Conservation (phyloP, 2,329 filamentous ascomycete species). For the Coleophoma eucalyptorum region DNA sequence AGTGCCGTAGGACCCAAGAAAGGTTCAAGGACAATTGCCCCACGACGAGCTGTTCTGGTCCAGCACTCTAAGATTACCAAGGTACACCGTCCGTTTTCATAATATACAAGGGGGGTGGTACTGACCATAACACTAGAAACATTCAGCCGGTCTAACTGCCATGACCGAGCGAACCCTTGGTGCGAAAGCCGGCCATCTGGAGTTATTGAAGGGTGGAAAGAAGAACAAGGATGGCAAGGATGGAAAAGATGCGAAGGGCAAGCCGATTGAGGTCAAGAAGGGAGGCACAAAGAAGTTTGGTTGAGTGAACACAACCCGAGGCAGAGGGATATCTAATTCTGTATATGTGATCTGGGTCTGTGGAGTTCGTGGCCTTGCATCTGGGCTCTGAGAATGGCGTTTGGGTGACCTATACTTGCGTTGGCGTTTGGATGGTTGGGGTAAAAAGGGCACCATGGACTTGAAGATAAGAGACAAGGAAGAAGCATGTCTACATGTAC, state of each 20-base stretch:
- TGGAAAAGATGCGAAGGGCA: conserved; percentile 29
- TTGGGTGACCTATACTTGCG: too few relatives aligned
- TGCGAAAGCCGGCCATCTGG: conserved; percentile 65
- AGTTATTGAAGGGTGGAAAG: conserved; percentile 64
- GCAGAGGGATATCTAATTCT: too few relatives aligned
- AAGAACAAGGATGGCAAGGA: conserved; percentile 44
- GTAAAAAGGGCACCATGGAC: too few relatives aligned
- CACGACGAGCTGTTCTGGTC: conserved; percentile 59
- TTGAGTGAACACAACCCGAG: conserved; percentile 9
- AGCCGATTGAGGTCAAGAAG: conserved; percentile 28
- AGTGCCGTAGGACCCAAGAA: conserved; percentile 45
- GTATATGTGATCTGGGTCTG: too few relatives aligned
- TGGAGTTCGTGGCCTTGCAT: too few relatives aligned
- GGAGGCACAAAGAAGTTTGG: conserved; percentile 29
- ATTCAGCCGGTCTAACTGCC: conserved; percentile 55
- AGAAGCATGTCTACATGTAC: too few relatives aligned
- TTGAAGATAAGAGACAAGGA: too few relatives aligned
- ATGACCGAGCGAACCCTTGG: conserved; percentile 67
- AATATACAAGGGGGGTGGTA: not conserved
- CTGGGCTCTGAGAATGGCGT: too few relatives aligned
- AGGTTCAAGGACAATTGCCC: conserved; percentile 59
- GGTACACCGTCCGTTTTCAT: conserved; percentile 30
- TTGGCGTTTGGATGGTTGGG: too few relatives aligned
- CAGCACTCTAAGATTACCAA: conserved; percentile 60
- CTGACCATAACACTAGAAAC: conserved; percentile 41